A percentile compares a stretch with the other conserved stretches of the same genome.
phyloP scores from a whole-genome alignment of 352 stramenopile species.

The Blastocystis sp. region DNA sequence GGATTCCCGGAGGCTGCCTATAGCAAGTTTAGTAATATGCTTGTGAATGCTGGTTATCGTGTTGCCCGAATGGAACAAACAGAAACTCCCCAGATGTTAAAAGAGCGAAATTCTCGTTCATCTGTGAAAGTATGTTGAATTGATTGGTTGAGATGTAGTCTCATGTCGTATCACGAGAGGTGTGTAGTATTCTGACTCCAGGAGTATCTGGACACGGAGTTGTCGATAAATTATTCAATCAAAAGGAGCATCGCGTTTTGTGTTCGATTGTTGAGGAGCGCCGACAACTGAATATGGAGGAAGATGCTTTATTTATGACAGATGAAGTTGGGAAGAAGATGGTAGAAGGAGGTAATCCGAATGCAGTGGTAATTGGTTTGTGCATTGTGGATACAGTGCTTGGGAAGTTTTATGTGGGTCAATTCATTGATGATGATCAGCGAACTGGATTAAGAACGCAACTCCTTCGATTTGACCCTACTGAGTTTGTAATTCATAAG shows the following conservation, averaged over 20 bases:
- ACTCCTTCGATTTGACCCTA: conserved; percentile 81
- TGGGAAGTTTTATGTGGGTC: conserved; percentile 86
- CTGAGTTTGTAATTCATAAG: conserved; percentile 79
- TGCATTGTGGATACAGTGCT: conserved; percentile 86
- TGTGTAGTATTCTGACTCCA: conserved; percentile 89
- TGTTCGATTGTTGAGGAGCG: conserved; percentile 45
- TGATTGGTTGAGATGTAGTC: conserved; percentile 71
- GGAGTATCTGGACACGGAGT: conserved; percentile 72
- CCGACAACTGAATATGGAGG: not conserved
- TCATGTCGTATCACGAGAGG: conserved; percentile 87
- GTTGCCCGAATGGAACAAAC: conserved; percentile 97
- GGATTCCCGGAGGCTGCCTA: conserved; percentile 97
- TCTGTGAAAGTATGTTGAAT: conserved; percentile 68
- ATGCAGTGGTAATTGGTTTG: conserved; percentile 75
- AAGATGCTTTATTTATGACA: not conserved
- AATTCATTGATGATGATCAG: conserved; percentile 94
- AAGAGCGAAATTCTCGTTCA: conserved; percentile 82
- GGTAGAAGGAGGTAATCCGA: conserved; percentile 1
- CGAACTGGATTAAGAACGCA: conserved; percentile 90
- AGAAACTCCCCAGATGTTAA: conserved; percentile 94
- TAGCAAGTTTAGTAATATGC: conserved; percentile 87
- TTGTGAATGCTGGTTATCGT: conserved; percentile 91
- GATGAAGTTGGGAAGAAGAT: conserved; percentile 37
- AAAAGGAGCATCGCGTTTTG: conserved; percentile 72
- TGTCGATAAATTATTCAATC: conserved; percentile 68